Base-by-base conservation (phyloP, 345 rosid species). In the Noccaea bulbosa region DNA sequence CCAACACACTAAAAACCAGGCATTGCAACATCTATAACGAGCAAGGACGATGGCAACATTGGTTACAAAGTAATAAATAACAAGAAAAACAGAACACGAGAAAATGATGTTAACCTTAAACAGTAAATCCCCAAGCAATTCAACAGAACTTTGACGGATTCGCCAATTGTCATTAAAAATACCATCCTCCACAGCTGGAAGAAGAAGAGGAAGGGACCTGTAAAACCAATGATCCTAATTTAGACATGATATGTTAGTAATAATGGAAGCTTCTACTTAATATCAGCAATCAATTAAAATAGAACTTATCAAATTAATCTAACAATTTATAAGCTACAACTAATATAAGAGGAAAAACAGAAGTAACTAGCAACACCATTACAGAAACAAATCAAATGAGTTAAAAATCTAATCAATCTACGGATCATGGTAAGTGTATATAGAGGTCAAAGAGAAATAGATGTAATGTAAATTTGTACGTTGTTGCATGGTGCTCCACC, bases 161-260 rank as follows among this genome's bases (percentile, higher is more conserved):
- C 99, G 93, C 99, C 99, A 94, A 84, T 66, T 94, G 74, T 94
- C 99, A 66, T 88, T 89, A 68, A 89, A 91, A 70, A 94, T 94
- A 39, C 99, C 99, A 82, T 94, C 99, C 78, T 94, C 99, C 63
- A 91, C 97, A 70, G 98, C 98, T 32, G 99, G 99, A 81, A 94
- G 99, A 58, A 94, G 98, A 71, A 91, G 93, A 58, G 93, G 96
- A 69, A 94, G 85, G 15, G 99, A 85, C 83, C 99, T 94, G 85
- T 53, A 7, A 64, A 51, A 62, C 49, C 39, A 60, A 69, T 41
- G 44, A 55, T 8, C 48, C 15, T n/a, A 15, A 22, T 46, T 34
- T 40, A 32, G 20, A 49, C 14, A 11, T 12, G 54, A 34, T 51
- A 37, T 46, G 51, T 48, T 38, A 40, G 37, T 12, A 16, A 41